These are phyloP conservation scores for Penicillium canescens DNA, from an alignment of 495 filamentous ascomycete genomes.

Conservation along the genomic window DNA sequence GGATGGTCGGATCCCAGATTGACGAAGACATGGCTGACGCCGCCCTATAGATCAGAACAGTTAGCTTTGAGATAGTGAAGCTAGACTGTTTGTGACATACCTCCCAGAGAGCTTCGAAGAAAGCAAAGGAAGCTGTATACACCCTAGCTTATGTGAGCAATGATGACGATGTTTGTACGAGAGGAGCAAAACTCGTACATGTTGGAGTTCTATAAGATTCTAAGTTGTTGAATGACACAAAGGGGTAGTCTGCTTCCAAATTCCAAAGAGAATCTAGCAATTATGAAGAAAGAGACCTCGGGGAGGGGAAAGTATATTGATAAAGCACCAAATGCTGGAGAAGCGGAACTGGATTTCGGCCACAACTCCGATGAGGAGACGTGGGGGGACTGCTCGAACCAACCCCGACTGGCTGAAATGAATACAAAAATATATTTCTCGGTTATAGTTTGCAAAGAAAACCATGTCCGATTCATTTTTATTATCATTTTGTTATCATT, in stretches of 20 bases:
- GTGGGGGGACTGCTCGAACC: constrained; percentile 7
- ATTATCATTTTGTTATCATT: no score
- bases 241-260: not conserved
- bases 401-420: not conserved
- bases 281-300: not conserved
- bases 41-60: constrained; percentile 53
- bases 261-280: not conserved
- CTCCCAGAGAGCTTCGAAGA: constrained; percentile 94
- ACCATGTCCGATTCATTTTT: no score
- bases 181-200: constrained; percentile 6
- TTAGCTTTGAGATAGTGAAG: constrained; percentile 2
- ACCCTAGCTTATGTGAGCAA: constrained; percentile 26
- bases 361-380: constrained; percentile 15
- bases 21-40: constrained; percentile 87
- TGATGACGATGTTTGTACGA: not conserved
- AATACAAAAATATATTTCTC: not conserved
- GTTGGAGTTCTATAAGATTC: not conserved
- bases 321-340: constrained; percentile 5
- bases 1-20: constrained; percentile 96
- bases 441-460: not conserved
- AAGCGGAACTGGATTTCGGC: constrained; percentile 5
- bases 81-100: constrained; percentile 20
- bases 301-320: not conserved
- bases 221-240: not conserved
- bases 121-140: constrained; percentile 80